Evolutionary conservation across 2,329 filamentous ascomycete species (phyloP), one percentile per base, ranked within the genome.

Genomic region (Aaosphaeria arxii): DNA sequence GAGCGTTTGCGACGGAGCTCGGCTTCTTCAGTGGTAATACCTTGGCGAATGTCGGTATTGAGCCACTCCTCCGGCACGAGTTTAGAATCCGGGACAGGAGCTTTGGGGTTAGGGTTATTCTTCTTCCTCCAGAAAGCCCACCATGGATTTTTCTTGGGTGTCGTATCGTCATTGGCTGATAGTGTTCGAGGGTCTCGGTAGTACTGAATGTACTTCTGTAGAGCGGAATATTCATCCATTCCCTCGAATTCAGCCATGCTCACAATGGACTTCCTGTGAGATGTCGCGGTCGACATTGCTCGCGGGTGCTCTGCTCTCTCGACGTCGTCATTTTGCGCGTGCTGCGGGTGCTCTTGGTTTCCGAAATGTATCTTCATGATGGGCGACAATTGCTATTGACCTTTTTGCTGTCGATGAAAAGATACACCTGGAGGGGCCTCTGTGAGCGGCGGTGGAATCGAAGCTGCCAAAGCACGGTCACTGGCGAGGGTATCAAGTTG

Each of bases 191-290:
- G 77, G 70, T 84, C 82, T 60, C 78, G 79, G 71, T 85, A 85
- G 64, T 80, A 83, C 56, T 82, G 83, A 68, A 86, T 86, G 74
- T 84, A 86, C 63, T 83, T 80, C 66, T 85, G 82, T 46, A 86
- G 74, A 45, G 82, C 81, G 57, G 79, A 78, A 71, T 86, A 86
- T 70, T 86, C 83, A 67, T 85, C 83, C 71, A 73, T 66, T 57
- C 75, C 74, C 58, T 77, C 73, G 51, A 71, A 68, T 42, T 61
- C 64, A 43, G 61, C 61, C 57, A 66, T 56, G 45, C 53, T 57
- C 54, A 65, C 64, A 30, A 67, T 65, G 40, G 67, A 70, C 58
- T 65, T 40, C 33, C 33, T 9, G 11, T 11, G 64, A 33, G 65
- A 62, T 47, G 61, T 60, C 53, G 54, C 62, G 53, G 52, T 57